Conservation (phyloP, 768 basidiomycete genomes). For the Ramaria sp. region DNA sequence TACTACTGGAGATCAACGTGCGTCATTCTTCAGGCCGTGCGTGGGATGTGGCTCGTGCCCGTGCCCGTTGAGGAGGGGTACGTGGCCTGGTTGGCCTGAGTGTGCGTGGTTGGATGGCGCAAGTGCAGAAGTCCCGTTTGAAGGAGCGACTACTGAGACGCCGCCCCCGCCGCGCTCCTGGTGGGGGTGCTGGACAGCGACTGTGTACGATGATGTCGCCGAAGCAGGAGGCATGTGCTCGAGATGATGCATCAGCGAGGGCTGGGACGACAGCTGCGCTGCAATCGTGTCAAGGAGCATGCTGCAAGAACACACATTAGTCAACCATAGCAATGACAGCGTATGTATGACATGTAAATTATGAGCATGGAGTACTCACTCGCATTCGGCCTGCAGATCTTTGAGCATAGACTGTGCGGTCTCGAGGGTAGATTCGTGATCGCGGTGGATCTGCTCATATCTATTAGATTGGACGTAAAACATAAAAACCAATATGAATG, state of each 20-base stretch:
- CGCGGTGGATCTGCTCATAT: conserved; percentile 1
- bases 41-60: background rate
- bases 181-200: background rate
- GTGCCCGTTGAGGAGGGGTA: background rate
- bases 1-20: background rate
- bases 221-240: background rate
- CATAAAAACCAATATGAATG: background rate
- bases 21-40: background rate
- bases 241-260: background rate
- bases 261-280: conserved; percentile 1
- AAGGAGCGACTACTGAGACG: background rate
- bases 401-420: conserved; percentile 4
- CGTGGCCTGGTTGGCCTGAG: background rate
- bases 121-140: background rate
- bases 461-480: background rate
- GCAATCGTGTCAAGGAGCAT: conserved; percentile 10
- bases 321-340: no score
- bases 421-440: background rate
- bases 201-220: background rate
- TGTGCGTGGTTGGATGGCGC: background rate
- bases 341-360: no score
- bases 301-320: no score
- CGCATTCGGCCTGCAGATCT: conserved; percentile 9
- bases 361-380: no score
- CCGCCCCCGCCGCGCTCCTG: background rate